Conservation (phyloP, 1,284 basidiomycete species). For the Mycena citricolor region DNA sequence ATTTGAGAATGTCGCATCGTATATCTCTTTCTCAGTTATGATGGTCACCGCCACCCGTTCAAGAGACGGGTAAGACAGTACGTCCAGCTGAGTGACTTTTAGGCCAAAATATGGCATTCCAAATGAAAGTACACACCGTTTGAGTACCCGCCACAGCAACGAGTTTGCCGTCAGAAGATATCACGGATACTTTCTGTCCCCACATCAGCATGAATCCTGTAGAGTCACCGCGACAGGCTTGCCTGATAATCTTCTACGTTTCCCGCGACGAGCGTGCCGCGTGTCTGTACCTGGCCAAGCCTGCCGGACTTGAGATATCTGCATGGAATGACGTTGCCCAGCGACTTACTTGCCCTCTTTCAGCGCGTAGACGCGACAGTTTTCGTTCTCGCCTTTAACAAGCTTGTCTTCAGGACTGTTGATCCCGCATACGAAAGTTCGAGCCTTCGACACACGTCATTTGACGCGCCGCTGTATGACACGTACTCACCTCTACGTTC, state of each 20-base stretch:
- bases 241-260: conserved; percentile 66
- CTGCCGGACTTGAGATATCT: conserved; percentile 36
- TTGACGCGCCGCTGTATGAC: neutral
- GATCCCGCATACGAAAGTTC: conserved; percentile 78
- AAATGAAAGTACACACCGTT: conserved; percentile 46
- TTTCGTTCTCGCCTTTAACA: conserved; percentile 70
- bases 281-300: conserved; percentile 50
- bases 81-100: conserved; percentile 52
- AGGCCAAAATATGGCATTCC: conserved; percentile 16
- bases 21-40: conserved; percentile 67
- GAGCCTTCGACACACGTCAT: conserved; percentile 29
- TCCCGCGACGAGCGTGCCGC: conserved; percentile 59
- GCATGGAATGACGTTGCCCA: neutral
- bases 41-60: conserved; percentile 46
- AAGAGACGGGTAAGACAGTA: conserved; percentile 71
- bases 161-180: conserved; percentile 64
- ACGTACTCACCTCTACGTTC: conserved; percentile 53
- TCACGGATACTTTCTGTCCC: conserved; percentile 77
- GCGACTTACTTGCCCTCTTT: conserved; percentile 56
- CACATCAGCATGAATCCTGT: neutral
- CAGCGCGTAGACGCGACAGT: conserved; percentile 74
- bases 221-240: neutral
- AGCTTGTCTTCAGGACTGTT: conserved; percentile 73
- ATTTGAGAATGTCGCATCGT: conserved; percentile 69
- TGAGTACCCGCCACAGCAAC: conserved; percentile 64